These are phyloP conservation scores for Suhomyces sp. DNA, from an alignment of 805 yeast genomes.

Conservation along the genomic window DNA sequence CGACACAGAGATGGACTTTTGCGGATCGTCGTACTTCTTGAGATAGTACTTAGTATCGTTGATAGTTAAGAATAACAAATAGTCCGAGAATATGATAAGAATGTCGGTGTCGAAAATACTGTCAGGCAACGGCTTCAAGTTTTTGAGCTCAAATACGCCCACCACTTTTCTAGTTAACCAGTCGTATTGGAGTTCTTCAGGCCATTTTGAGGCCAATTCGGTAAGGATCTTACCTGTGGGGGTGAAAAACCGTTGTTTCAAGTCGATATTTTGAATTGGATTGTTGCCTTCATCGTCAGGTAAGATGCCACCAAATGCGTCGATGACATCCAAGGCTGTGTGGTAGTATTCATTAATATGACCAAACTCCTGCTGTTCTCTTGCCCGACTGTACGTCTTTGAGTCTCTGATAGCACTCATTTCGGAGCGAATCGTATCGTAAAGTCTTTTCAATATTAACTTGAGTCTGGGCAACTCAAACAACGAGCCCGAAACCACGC, in stretches of 20 bases:
- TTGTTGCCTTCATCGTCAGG: slow-evolving; percentile 36
- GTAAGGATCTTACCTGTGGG: slow-evolving; percentile 88
- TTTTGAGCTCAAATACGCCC: slow-evolving; percentile 53
- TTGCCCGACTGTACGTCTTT: slow-evolving; percentile 16
- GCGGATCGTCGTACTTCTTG: slow-evolving; percentile 12
- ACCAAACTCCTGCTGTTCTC: slow-evolving; percentile 15
- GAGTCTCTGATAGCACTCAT: slow-evolving; percentile 11
- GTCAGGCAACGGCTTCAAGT: slow-evolving; percentile 18
- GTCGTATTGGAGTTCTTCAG: slow-evolving; percentile 78
- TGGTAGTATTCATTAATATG: slow-evolving; percentile 43
- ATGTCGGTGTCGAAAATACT: slow-evolving; percentile 38
- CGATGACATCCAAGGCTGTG: slow-evolving; percentile 62
- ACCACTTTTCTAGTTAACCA: slow-evolving; percentile 87
- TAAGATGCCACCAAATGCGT: slow-evolving; percentile 70
- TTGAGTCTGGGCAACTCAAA: slow-evolving; percentile 70
- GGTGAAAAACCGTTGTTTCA: slow-evolving; percentile 66
- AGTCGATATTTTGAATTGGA: not conserved
- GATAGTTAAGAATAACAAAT: slow-evolving; percentile 61
- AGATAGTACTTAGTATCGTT: slow-evolving; percentile 41
- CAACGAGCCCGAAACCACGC: slow-evolving; percentile 58
- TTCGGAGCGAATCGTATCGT: slow-evolving; percentile 47
- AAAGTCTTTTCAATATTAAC: slow-evolving; percentile 61
- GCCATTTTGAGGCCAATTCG: slow-evolving; percentile 86
- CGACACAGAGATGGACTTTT: slow-evolving; percentile 57
- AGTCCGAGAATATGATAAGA: slow-evolving; percentile 78